These are phyloP conservation scores for Posidonia oceanica DNA, from an alignment of 116 monocot genomes.

Conservation along the genomic window DNA sequence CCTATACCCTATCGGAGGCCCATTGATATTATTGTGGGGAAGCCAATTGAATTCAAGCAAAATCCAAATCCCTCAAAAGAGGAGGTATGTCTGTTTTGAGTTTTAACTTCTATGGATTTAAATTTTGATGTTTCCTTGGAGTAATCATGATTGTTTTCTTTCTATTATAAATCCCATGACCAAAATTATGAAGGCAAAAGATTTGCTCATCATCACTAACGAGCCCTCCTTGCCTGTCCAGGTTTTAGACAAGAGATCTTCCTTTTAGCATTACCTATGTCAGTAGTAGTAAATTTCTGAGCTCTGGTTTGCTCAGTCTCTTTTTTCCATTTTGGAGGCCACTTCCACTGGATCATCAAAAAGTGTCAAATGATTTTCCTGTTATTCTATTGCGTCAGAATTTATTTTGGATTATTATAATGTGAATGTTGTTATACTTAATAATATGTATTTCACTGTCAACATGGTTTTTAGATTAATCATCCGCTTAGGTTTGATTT, in stretches of 20 bases:
- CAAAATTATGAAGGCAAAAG: neutral
- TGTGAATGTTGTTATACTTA: neutral
- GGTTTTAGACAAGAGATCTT: neutral
- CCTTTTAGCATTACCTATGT: neutral
- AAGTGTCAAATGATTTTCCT: neutral
- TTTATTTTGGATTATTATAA: neutral
- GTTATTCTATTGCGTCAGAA: neutral
- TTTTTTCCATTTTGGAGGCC: neutral
- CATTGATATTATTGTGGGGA: constrained; percentile 12
- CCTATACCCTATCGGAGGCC: constrained; percentile 15
- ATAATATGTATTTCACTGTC: neutral
- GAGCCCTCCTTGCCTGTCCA: neutral
- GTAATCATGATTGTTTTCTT: neutral
- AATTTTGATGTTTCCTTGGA: neutral
- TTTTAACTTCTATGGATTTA: neutral
- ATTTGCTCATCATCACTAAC: neutral
- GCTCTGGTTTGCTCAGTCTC: neutral
- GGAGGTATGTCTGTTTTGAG: constrained; percentile 9
- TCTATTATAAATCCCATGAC: neutral
- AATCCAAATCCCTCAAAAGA: constrained; percentile 13
- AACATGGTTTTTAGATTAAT: neutral
- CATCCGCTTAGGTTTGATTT: neutral
- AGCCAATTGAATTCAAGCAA: constrained; percentile 16
- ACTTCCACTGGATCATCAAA: neutral
- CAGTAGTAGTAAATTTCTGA: neutral